Percentiles rank a stretch among this genome's conserved stretches.
Evolutionary conservation across 768 basidiomycete species (phyloP).

Genomic region (Coprinopsis sp.): DNA sequence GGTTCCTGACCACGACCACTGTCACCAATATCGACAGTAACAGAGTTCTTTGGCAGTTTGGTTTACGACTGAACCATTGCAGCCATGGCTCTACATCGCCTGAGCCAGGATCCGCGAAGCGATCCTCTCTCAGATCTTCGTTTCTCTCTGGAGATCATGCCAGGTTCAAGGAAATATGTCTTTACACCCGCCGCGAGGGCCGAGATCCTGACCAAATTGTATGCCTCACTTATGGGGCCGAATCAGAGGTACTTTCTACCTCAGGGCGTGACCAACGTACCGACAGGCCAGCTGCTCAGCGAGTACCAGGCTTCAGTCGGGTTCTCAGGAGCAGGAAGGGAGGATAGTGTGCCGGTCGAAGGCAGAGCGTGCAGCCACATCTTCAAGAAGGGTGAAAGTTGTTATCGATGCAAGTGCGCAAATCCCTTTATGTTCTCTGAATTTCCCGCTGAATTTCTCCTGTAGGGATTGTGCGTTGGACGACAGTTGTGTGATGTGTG

Average conservation of each 20-base stretch:
- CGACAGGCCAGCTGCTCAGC: slow-evolving; percentile 59
- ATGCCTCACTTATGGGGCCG: slow-evolving; percentile 77
- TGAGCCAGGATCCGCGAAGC: slow-evolving; percentile 16
- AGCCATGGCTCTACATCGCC: slow-evolving; percentile 17
- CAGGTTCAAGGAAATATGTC: slow-evolving; percentile 70
- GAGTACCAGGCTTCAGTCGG: slow-evolving; percentile 61
- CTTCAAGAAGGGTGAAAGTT: slow-evolving; percentile 87
- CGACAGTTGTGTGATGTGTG: slow-evolving; percentile 86
- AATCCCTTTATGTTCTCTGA: background rate
- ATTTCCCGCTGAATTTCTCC: slow-evolving; percentile 4
- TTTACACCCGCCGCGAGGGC: slow-evolving; percentile 72
- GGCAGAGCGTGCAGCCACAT: slow-evolving; percentile 80
- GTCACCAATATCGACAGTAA: too few relatives aligned
- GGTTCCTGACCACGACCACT: too few relatives aligned
- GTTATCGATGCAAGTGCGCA: slow-evolving; percentile 90
- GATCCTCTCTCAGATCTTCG: slow-evolving; percentile 71
- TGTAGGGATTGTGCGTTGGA: slow-evolving; percentile 86
- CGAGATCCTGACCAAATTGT: slow-evolving; percentile 78
- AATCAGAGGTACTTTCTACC: slow-evolving; percentile 72
- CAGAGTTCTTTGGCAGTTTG: too few relatives aligned
- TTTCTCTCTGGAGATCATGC: slow-evolving; percentile 77
- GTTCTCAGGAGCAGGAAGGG: slow-evolving; percentile 55
- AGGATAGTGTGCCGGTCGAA: slow-evolving; percentile 51
- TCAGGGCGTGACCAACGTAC: slow-evolving; percentile 54
- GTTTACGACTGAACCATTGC: slow-evolving; percentile 15